phyloP scores from a whole-genome alignment of 441 rosid species.

The Lepidium campestre region DNA sequence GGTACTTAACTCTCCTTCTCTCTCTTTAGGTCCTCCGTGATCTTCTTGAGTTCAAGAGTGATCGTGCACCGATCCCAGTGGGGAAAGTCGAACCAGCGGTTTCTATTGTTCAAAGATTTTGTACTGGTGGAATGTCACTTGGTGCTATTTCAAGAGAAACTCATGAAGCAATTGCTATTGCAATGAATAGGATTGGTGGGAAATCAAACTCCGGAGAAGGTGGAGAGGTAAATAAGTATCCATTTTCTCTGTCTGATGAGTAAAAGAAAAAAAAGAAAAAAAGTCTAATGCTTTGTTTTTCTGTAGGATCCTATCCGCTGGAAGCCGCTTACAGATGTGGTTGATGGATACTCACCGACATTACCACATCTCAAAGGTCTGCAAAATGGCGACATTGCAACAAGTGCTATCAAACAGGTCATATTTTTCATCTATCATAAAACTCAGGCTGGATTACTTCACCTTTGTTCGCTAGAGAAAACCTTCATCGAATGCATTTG shows the following conservation, averaged over 20 bases:
- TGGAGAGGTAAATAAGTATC: constrained; percentile 69
- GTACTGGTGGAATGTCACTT: constrained; percentile 99
- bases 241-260: background rate
- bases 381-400: constrained; percentile 98
- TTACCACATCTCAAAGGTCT: constrained; percentile 99
- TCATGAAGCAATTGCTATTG: constrained; percentile 99
- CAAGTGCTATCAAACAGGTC: constrained; percentile 99
- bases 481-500: background rate
- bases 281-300: background rate
- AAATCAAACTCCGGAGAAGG: constrained; percentile 99
- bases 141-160: constrained; percentile 99
- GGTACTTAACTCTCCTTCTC: background rate
- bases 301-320: constrained; percentile 94
- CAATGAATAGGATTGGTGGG: constrained; percentile 96
- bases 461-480: background rate
- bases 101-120: constrained; percentile 85
- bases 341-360: constrained; percentile 96
- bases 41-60: constrained; percentile 94
- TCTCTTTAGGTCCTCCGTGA: constrained; percentile 83
- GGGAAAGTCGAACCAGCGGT: constrained; percentile 94
- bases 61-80: constrained; percentile 78
- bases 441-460: background rate
- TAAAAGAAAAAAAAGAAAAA: background rate
- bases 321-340: constrained; percentile 89
- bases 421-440: background rate